Evolutionary conservation across 75 land plant species (phyloP).

Genomic region (Cupressus sempervirens): DNA sequence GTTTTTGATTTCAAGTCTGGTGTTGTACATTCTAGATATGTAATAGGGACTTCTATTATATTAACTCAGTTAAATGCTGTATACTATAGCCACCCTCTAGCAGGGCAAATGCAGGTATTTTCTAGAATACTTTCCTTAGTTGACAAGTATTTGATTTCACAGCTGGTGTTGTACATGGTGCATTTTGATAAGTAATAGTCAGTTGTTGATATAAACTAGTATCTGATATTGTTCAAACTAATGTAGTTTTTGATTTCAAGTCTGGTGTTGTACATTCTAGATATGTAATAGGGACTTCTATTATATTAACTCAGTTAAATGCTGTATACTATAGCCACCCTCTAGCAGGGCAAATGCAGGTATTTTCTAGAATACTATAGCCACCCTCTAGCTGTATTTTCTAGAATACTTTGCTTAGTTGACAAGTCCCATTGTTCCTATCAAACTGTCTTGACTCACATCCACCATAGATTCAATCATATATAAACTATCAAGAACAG

Average conservation of each 20-base stretch:
- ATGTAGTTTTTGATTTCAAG: not conserved
- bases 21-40: not conserved
- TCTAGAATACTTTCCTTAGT: not conserved
- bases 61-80: not conserved
- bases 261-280: not conserved
- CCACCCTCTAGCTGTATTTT: too few species aligned
- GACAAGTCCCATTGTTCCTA: not conserved
- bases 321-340: not conserved
- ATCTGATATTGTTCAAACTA: not conserved
- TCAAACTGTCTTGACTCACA: not conserved
- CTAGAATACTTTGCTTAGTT: too few species aligned
- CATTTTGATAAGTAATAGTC: too few species aligned
- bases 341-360: not conserved
- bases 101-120: not conserved
- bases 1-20: not conserved
- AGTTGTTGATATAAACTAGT: not conserved
- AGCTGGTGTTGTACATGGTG: too few species aligned
- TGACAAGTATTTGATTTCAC: too few species aligned
- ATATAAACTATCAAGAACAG: not conserved
- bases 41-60: too few species aligned
- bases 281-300: too few species aligned
- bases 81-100: not conserved
- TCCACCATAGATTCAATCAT: not conserved
- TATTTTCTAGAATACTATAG: not conserved
- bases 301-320: not conserved